These are phyloP conservation scores for Xenoacremonium recifei DNA, from an alignment of 2,329 filamentous ascomycete genomes.

Conservation along the genomic window DNA sequence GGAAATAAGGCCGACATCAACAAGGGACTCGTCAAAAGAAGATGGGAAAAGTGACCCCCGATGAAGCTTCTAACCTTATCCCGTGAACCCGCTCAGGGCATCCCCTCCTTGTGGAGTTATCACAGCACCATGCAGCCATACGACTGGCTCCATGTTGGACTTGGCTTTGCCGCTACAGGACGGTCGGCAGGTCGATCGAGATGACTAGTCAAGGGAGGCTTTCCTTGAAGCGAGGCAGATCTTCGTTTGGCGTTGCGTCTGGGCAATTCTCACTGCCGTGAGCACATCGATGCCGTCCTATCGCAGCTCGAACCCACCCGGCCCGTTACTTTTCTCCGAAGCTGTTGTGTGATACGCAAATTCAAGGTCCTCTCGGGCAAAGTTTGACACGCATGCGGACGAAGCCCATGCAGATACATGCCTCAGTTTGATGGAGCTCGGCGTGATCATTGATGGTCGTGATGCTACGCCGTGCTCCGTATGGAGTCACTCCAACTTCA, in stretches of 20 bases:
- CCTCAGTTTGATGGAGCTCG: too few species aligned
- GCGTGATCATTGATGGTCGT: too few species aligned
- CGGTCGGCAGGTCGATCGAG: constrained; percentile 24
- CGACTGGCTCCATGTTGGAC: constrained; percentile 12
- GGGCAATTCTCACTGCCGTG: background rate
- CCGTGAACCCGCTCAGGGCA: background rate
- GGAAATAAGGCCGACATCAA: too few species aligned
- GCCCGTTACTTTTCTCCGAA: constrained; percentile 14
- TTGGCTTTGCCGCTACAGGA: constrained; percentile 25
- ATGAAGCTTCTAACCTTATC: too few species aligned
- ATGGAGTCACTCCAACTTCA: too few species aligned
- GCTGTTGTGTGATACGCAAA: too few species aligned
- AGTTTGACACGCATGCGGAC: too few species aligned
- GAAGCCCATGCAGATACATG: too few species aligned
- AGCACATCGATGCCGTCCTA: background rate
- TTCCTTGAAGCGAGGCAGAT: background rate
- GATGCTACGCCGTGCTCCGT: too few species aligned
- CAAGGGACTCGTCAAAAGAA: too few species aligned
- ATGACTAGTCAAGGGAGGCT: constrained; percentile 9
- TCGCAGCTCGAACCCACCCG: constrained; percentile 6
- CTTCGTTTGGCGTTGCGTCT: background rate
- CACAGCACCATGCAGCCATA: constrained; percentile 3
- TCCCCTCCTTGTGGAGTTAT: background rate
- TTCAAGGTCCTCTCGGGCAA: too few species aligned
- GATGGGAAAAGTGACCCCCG: too few species aligned